These are phyloP conservation scores for Leccinum griseonigrum DNA, from an alignment of 1,284 basidiomycete genomes.

Conservation along the genomic window DNA sequence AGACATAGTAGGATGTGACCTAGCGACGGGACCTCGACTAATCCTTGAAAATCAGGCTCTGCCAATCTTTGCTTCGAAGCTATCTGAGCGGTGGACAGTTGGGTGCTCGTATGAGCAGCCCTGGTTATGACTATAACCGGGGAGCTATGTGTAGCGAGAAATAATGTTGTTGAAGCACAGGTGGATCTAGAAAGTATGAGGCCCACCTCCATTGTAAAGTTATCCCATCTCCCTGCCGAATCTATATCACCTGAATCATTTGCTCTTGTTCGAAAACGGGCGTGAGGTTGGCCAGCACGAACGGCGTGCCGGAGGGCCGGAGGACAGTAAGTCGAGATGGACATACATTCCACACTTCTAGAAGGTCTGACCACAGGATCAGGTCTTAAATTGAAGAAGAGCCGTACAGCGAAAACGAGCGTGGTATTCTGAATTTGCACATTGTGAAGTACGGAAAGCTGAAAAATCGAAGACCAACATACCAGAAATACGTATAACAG, in stretches of 20 bases:
- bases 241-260: too few relatives aligned
- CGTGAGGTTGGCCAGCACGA: neutral
- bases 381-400: too few relatives aligned
- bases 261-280: neutral
- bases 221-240: neutral
- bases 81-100: neutral
- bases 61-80: slow-evolving; percentile 1
- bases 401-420: too few relatives aligned
- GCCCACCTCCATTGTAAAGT: neutral
- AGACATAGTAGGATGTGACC: neutral
- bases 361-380: too few relatives aligned
- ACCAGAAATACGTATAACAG: too few relatives aligned
- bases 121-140: slow-evolving; percentile 13
- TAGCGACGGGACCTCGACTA: neutral
- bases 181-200: neutral
- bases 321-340: too few relatives aligned
- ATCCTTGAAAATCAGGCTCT: neutral
- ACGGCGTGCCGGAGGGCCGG: neutral
- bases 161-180: neutral
- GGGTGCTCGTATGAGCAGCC: slow-evolving; percentile 7
- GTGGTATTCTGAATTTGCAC: too few relatives aligned
- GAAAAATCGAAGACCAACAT: too few relatives aligned
- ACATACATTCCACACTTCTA: too few relatives aligned
- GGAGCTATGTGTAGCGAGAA: too few relatives aligned
- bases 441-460: too few relatives aligned